These are phyloP conservation scores for Parasitella parasitica DNA, from an alignment of 371 early-diverging fungal genomes.

Conservation along the genomic window DNA sequence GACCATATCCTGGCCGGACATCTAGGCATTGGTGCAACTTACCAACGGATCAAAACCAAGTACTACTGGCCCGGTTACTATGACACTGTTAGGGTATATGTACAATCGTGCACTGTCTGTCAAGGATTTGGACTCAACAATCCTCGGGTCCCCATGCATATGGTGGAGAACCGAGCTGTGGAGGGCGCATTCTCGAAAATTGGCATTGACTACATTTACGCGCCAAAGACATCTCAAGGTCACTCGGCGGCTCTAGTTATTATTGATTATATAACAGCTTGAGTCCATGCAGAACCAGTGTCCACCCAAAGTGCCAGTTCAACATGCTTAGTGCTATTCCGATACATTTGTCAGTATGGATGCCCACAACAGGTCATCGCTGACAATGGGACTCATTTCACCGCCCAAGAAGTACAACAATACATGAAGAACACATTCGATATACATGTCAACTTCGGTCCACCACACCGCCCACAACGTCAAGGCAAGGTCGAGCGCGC, in stretches of 20 bases:
- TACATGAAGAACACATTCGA: too few relatives aligned
- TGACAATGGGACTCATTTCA: too few relatives aligned
- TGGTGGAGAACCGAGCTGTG: not conserved
- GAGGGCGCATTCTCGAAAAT: not conserved
- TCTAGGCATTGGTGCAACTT: not conserved
- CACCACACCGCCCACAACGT: too few relatives aligned
- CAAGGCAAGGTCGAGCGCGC: too few relatives aligned
- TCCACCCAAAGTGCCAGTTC: too few relatives aligned
- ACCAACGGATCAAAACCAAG: not conserved
- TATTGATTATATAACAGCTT: not conserved
- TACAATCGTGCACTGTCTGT: not conserved
- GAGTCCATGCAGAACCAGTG: not conserved
- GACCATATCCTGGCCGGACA: not conserved
- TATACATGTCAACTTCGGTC: too few relatives aligned
- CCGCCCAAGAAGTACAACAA: too few relatives aligned
- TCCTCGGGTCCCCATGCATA: not conserved
- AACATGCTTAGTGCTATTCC: too few relatives aligned
- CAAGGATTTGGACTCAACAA: not conserved
- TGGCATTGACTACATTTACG: not conserved
- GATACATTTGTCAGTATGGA: too few relatives aligned
- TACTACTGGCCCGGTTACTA: not conserved
- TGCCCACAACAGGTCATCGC: too few relatives aligned
- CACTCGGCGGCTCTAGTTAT: not conserved
- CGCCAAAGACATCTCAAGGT: not conserved
- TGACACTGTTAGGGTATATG: not conserved